phyloP scores from a whole-genome alignment of 2,329 filamentous ascomycete species.

The Colletotrichum cordylinicola region DNA sequence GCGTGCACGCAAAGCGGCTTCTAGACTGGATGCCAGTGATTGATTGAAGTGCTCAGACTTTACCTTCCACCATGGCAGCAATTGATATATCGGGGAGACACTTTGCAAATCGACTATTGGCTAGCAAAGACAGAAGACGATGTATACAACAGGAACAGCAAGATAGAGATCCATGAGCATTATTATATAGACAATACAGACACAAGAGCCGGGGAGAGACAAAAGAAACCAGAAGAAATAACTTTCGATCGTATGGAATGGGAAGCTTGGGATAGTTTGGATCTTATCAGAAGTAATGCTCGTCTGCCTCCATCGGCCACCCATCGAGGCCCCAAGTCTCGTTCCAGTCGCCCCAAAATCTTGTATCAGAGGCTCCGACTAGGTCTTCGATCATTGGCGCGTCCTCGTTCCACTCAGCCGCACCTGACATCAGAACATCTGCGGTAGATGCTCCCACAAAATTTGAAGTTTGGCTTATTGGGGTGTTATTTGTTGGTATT shows the following conservation, averaged over 20 bases:
- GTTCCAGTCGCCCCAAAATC: neutral
- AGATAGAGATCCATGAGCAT: neutral
- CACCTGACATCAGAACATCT: neutral
- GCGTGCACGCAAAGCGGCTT: neutral
- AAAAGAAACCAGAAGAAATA: neutral
- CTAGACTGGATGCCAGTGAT: neutral
- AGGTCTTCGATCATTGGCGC: too few species aligned
- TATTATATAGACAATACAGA: neutral
- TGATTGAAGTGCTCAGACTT: neutral
- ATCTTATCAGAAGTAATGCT: neutral
- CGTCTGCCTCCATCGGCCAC: neutral
- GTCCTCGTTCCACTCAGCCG: neutral
- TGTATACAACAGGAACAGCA: neutral
- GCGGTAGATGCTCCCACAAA: neutral
- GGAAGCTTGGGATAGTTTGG: neutral
- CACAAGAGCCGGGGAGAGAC: neutral
- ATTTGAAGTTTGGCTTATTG: neutral
- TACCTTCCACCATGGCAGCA: neutral
- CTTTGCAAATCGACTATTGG: neutral
- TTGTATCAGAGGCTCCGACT: neutral
- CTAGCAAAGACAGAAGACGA: neutral
- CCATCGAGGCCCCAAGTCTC: neutral
- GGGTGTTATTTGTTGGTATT: neutral
- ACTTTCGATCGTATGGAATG: neutral
- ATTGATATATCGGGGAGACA: neutral